Conservation (phyloP, 116 monocot genomes). For the Zostera marina region DNA sequence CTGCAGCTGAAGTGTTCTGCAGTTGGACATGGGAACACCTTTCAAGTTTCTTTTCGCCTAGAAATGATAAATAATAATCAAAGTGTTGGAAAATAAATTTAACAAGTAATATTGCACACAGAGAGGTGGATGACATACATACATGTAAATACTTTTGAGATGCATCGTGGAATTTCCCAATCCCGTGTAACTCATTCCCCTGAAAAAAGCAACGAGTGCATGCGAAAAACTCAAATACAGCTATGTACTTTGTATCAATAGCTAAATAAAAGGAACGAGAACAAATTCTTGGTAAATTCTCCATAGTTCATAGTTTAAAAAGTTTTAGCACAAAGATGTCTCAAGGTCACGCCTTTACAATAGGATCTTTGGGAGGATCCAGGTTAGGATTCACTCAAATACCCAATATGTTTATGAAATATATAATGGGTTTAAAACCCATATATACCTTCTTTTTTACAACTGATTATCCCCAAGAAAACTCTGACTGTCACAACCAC, state of each 20-base stretch:
- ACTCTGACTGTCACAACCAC: too few relatives aligned
- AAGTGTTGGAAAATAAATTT: neutral
- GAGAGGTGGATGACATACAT: conserved; percentile 9
- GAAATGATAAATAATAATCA: neutral
- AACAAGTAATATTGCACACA: neutral
- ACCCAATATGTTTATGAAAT: too few relatives aligned
- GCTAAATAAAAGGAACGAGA: neutral
- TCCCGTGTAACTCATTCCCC: conserved; percentile 80
- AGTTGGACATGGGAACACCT: conserved; percentile 34
- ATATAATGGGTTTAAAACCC: too few relatives aligned
- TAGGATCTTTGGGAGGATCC: too few relatives aligned
- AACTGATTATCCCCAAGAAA: too few relatives aligned
- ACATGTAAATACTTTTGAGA: conserved; percentile 75
- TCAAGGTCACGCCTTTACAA: too few relatives aligned
- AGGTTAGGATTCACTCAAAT: too few relatives aligned
- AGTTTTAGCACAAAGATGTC: too few relatives aligned
- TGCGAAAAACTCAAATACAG: neutral
- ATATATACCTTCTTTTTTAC: too few relatives aligned
- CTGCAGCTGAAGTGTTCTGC: conserved; percentile 57
- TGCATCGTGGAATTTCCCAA: conserved; percentile 52
- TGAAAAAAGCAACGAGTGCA: conserved; percentile 8
- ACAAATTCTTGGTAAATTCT: neutral
- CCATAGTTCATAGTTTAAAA: too few relatives aligned
- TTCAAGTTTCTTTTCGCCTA: conserved; percentile 83
- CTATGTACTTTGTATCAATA: too few relatives aligned